Conservation (phyloP, 208 protist genomes). For the Leishmania arabica region DNA sequence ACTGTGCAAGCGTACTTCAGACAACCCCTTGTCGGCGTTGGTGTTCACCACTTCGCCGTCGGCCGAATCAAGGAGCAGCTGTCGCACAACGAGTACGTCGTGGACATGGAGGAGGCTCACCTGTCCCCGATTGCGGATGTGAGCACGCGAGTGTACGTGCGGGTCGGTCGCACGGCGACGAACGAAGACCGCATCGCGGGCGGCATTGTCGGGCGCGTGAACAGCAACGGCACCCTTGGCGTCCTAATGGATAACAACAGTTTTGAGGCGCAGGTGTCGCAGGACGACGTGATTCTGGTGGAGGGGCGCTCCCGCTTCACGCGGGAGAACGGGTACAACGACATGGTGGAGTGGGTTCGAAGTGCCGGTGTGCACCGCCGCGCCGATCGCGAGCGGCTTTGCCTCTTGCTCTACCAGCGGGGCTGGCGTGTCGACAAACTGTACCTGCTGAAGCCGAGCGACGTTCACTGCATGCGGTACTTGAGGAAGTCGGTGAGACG, state of each 20-base stretch:
- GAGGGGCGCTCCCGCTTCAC: slow-evolving; percentile 75
- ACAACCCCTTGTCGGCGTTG: slow-evolving; percentile 55
- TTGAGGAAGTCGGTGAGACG: slow-evolving; percentile 57
- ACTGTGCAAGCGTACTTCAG: slow-evolving; percentile 59
- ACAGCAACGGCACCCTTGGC: slow-evolving; percentile 85
- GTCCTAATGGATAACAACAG: slow-evolving; percentile 86
- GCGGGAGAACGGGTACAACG: slow-evolving; percentile 26
- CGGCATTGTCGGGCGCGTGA: slow-evolving; percentile 76
- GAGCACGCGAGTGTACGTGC: slow-evolving; percentile 72
- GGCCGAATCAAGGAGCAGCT: slow-evolving; percentile 56
- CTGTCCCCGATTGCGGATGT: slow-evolving; percentile 83
- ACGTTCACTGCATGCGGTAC: slow-evolving; percentile 58
- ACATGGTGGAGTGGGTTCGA: slow-evolving; percentile 59
- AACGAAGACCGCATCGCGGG: slow-evolving; percentile 51
- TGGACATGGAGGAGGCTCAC: slow-evolving; percentile 68
- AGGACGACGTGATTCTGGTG: slow-evolving; percentile 54
- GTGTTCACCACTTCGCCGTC: slow-evolving; percentile 71
- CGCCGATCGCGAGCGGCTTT: slow-evolving; percentile 51
- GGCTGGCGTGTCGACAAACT: slow-evolving; percentile 63
- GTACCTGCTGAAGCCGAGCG: slow-evolving; percentile 46
- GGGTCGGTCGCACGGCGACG: slow-evolving; percentile 31
- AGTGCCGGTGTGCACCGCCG: slow-evolving; percentile 54
- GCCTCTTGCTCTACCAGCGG: slow-evolving; percentile 54
- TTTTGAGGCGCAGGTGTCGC: slow-evolving; percentile 67
- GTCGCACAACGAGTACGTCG: slow-evolving; percentile 60